A percentile compares a stretch with the other conserved stretches of the same genome.
Conservation (phyloP, 208 protist genomes). For the Spongospora subterranea region DNA sequence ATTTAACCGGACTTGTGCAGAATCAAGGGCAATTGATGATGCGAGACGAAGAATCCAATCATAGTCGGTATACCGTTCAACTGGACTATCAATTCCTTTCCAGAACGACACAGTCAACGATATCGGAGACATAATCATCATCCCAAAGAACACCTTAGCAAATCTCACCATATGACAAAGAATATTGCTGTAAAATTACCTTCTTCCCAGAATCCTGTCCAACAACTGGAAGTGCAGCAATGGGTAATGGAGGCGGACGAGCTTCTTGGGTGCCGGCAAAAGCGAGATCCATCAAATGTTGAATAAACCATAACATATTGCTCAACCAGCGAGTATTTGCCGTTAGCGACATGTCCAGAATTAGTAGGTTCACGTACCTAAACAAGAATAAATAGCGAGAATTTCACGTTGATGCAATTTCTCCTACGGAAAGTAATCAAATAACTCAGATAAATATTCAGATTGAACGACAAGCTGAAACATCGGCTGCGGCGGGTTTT, state of each 20-base stretch:
- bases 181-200: not conserved
- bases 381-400: not conserved
- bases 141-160: not conserved
- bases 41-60: constrained; percentile 24
- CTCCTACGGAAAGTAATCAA: constrained; percentile 37
- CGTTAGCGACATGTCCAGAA: not conserved
- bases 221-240: not conserved
- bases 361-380: constrained; percentile 30
- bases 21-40: not conserved
- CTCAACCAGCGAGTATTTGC: not conserved
- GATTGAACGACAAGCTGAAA: not conserved
- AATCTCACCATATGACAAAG: not conserved
- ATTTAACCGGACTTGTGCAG: not conserved
- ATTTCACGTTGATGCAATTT: not conserved
- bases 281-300: constrained; percentile 10
- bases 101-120: not conserved
- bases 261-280: not conserved
- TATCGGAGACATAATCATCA: constrained; percentile 33
- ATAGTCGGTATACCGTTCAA: not conserved
- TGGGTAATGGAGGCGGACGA: not conserved
- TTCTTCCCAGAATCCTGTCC: constrained; percentile 23
- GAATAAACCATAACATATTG: not conserved
- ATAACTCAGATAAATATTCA: not conserved
- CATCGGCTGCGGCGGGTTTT: constrained; percentile 20
- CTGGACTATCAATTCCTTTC: not conserved